Conservation (phyloP, 1,284 basidiomycete genomes). For the Puccinia novopanici region DNA sequence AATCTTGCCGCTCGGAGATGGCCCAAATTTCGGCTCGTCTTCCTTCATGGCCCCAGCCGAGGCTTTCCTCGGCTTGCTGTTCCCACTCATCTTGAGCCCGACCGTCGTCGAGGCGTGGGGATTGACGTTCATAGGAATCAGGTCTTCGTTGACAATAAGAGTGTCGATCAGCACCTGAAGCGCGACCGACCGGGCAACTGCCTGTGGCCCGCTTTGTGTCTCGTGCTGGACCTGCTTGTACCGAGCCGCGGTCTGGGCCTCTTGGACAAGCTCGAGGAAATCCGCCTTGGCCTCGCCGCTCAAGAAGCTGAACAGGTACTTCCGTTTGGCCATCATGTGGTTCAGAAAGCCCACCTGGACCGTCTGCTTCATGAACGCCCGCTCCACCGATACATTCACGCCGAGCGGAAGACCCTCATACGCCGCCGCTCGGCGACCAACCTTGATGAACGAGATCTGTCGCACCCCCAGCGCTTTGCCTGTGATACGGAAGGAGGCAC, state of each 20-base stretch:
- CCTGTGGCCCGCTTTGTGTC: conserved; percentile 40
- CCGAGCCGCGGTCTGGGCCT: conserved; percentile 65
- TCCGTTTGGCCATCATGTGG: conserved; percentile 70
- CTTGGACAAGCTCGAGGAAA: conserved; percentile 68
- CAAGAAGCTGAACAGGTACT: conserved; percentile 86
- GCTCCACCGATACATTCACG: conserved; percentile 75
- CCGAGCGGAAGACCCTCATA: conserved; percentile 78
- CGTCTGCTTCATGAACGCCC: conserved; percentile 88
- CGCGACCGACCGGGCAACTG: conserved; percentile 70
- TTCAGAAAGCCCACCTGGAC: conserved; percentile 84
- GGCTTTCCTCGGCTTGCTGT: neutral
- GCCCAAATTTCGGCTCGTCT: conserved; percentile 44
- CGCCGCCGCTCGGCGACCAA: conserved; percentile 74
- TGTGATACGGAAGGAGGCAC: conserved; percentile 82
- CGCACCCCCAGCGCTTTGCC: conserved; percentile 78
- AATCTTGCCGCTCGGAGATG: conserved; percentile 29
- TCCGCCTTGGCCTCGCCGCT: conserved; percentile 71
- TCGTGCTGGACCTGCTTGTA: neutral
- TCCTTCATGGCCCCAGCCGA: neutral
- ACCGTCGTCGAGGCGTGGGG: conserved; percentile 52
- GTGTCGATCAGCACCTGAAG: conserved; percentile 81
- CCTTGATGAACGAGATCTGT: conserved; percentile 75
- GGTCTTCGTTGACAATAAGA: conserved; percentile 64
- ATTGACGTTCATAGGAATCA: conserved; percentile 50
- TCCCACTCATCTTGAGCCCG: conserved; percentile 51